These are phyloP conservation scores for Graphilbum fragrans DNA, from an alignment of 2,329 filamentous ascomycete species.

Conservation along the genomic window DNA sequence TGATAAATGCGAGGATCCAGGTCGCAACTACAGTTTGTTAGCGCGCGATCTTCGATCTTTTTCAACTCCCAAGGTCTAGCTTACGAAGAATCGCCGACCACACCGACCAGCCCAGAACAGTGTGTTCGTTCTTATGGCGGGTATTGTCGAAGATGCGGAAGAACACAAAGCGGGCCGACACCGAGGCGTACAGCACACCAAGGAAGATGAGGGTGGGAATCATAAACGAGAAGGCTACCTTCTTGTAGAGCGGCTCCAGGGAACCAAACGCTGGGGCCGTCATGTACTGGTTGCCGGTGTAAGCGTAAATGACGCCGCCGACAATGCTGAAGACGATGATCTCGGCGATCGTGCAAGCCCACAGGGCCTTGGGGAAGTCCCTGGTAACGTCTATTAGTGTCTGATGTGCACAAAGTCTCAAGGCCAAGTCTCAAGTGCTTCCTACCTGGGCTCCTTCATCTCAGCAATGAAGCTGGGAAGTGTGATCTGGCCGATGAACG, in stretches of 20 bases:
- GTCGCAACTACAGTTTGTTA: conserved; percentile 34
- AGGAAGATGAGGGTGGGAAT: conserved; percentile 88
- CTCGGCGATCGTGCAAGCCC: conserved; percentile 80
- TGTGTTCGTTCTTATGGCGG: conserved; percentile 70
- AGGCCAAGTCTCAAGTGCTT: too few relatives aligned
- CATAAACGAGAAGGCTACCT: conserved; percentile 89
- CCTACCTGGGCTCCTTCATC: conserved; percentile 60
- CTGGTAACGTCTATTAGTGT: conserved; percentile 19
- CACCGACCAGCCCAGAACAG: conserved; percentile 63
- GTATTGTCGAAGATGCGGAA: conserved; percentile 77
- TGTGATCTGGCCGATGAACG: conserved; percentile 91
- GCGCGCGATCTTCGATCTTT: too few relatives aligned
- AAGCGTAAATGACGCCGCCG: conserved; percentile 72
- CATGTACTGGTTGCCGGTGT: conserved; percentile 81
- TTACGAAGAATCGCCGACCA: conserved; percentile 63
- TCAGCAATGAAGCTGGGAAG: conserved; percentile 91
- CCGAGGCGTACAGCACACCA: conserved; percentile 80
- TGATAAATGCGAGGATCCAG: conserved; percentile 85
- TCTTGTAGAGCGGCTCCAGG: conserved; percentile 67
- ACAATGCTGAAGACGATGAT: conserved; percentile 77
- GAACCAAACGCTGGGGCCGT: conserved; percentile 80
- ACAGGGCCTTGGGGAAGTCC: conserved; percentile 88
- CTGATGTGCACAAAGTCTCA: too few relatives aligned
- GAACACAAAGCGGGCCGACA: conserved; percentile 83
- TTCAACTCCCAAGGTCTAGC: too few relatives aligned